Conservation (phyloP, 805 yeast genomes). For the Debaryomyces tyrocola region DNA sequence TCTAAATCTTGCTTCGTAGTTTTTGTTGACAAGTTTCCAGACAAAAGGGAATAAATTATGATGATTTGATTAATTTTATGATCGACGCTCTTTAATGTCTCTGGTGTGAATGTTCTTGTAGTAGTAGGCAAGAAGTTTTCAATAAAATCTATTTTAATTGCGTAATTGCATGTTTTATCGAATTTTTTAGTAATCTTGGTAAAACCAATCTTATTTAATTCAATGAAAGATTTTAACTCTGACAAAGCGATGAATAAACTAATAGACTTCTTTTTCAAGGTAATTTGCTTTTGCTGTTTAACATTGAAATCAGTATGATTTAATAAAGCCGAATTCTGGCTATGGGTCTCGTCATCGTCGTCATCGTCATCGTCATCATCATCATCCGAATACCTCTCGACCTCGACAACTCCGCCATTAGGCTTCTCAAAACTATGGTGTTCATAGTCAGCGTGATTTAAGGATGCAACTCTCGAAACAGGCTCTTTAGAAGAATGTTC, state of each 20-base stretch:
- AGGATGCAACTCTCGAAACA: constrained; percentile 20
- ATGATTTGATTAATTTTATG: constrained; percentile 52
- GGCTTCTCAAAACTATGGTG: constrained; percentile 17
- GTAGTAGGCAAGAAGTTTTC: constrained; percentile 40
- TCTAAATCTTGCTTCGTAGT: constrained; percentile 50
- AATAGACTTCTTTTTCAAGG: constrained; percentile 65
- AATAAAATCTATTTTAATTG: constrained; percentile 60
- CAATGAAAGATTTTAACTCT: constrained; percentile 80
- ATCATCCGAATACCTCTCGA: constrained; percentile 19
- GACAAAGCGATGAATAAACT: constrained; percentile 71
- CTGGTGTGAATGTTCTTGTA: constrained; percentile 55
- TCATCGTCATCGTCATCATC: constrained; percentile 27
- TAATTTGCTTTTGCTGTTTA: constrained; percentile 53
- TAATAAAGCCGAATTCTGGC: constrained; percentile 48
- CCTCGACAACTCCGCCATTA: constrained; percentile 32
- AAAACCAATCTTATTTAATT: constrained; percentile 85
- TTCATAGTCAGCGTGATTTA: constrained; percentile 13
- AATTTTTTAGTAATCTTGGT: constrained; percentile 88
- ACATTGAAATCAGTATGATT: constrained; percentile 49
- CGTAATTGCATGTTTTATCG: constrained; percentile 74
- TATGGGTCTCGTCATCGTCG: constrained; percentile 21
- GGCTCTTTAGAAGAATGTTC: constrained; percentile 18
- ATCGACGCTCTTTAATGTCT: constrained; percentile 40
- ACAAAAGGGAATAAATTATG: constrained; percentile 51
- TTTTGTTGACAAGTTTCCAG: constrained; percentile 36